These are phyloP conservation scores for Aspergillus taichungensis DNA, from an alignment of 495 filamentous ascomycete species.

Conservation along the genomic window DNA sequence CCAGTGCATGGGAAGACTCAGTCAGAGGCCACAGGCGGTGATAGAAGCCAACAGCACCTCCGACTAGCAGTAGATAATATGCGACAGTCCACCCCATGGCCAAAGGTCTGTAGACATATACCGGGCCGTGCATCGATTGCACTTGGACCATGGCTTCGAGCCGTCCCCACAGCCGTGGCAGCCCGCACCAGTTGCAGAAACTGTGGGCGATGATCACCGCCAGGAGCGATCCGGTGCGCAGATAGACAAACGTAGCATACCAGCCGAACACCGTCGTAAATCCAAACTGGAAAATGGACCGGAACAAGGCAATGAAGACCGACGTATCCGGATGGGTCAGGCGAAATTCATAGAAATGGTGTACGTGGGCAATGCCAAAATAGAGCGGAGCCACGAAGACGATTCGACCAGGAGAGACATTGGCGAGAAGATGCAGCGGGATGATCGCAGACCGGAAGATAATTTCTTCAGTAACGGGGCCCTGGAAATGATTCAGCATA, in stretches of 20 bases:
- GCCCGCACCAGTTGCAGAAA: conserved; percentile 88
- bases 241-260: conserved; percentile 82
- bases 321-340: conserved; percentile 67
- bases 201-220: conserved; percentile 67
- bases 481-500: conserved; percentile 34
- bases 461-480: conserved; percentile 84
- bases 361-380: conserved; percentile 90
- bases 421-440: conserved; percentile 70
- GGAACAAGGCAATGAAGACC: conserved; percentile 46
- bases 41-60: conserved; percentile 63
- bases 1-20: conserved; percentile 41
- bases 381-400: conserved; percentile 78
- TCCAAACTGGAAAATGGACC: conserved; percentile 75
- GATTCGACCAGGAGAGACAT: conserved; percentile 44
- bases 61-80: conserved; percentile 69
- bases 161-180: conserved; percentile 80
- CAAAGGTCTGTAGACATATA: conserved; percentile 18
- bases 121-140: conserved; percentile 18
- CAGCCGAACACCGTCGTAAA: conserved; percentile 93
- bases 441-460: conserved; percentile 84
- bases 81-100: conserved; percentile 56
- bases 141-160: conserved; percentile 45
- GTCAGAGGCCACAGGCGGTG: conserved; percentile 62
- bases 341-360: conserved; percentile 93
- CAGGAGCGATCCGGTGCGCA: conserved; percentile 73